phyloP scores from a whole-genome alignment of 768 basidiomycete species.

The Strobilomyces confusus region DNA sequence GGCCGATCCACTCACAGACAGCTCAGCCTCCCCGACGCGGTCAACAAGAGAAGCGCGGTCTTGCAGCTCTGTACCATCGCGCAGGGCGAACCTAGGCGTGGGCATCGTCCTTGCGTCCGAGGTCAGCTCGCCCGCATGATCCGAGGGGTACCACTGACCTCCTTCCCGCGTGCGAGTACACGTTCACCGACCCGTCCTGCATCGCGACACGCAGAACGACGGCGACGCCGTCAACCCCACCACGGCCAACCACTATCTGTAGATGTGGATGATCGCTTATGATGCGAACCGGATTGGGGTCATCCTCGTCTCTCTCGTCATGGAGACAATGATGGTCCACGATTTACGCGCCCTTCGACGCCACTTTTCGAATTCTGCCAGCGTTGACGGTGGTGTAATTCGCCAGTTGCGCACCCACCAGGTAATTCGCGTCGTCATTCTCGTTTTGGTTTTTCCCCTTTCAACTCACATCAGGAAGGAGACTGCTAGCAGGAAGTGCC shows the following conservation, averaged over 20 bases:
- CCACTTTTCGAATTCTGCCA: too few relatives aligned
- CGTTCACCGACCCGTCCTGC: constrained; percentile 74
- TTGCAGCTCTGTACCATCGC: constrained; percentile 66
- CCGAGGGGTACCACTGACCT: constrained; percentile 49
- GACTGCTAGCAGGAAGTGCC: too few relatives aligned
- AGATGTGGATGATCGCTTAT: too few relatives aligned
- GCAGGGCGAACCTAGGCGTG: constrained; percentile 64
- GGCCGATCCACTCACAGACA: constrained; percentile 54
- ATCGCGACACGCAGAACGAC: constrained; percentile 72
- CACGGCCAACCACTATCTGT: constrained; percentile 89
- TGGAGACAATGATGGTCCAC: too few relatives aligned
- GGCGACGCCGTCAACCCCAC: constrained; percentile 60
- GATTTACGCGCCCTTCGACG: too few relatives aligned
- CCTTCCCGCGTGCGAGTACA: constrained; percentile 83
- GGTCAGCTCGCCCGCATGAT: neutral
- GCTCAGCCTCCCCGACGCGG: constrained; percentile 64
- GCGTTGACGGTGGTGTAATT: too few relatives aligned
- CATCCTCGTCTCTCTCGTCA: too few relatives aligned
- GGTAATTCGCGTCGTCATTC: too few relatives aligned
- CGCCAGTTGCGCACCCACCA: too few relatives aligned
- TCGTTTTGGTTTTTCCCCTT: too few relatives aligned
- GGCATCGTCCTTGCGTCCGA: constrained; percentile 63
- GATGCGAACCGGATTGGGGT: too few relatives aligned
- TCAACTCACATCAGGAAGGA: too few relatives aligned
- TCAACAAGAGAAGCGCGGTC: constrained; percentile 66